phyloP scores from a whole-genome alignment of 306 rosid genomes.

The Inga laurina region DNA sequence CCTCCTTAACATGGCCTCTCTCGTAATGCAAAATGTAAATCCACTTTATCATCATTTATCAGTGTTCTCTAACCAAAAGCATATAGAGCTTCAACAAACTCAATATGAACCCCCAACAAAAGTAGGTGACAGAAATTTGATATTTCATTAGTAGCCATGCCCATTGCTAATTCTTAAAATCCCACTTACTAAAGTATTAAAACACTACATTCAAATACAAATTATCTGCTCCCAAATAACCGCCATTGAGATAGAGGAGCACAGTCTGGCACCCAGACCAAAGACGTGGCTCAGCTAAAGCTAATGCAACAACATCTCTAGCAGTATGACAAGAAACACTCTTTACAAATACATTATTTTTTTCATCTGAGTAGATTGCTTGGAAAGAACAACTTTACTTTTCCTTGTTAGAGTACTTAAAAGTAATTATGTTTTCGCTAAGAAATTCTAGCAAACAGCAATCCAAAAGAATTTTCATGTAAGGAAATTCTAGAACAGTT shows the following conservation, averaged over 20 bases:
- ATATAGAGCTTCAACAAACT: not conserved
- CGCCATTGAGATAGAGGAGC: not conserved
- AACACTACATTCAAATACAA: not conserved
- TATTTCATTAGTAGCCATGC: not conserved
- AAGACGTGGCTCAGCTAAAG: not conserved
- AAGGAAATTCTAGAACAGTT: not conserved
- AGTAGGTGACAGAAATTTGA: not conserved
- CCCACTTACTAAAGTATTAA: not conserved
- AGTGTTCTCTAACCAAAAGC: not conserved
- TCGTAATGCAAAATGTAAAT: not conserved
- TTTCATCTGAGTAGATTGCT: not conserved
- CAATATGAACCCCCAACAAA: not conserved
- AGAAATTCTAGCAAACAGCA: not conserved
- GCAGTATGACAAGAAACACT: not conserved
- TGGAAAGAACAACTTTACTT: not conserved
- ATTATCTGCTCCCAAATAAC: slow-evolving; percentile 6
- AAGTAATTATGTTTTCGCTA: not conserved
- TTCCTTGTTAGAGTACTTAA: not conserved
- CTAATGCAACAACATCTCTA: not conserved
- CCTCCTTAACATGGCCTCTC: not conserved
- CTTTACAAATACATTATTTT: not conserved
- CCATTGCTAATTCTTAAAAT: not conserved
- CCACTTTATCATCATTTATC: not conserved
- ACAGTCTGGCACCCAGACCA: not conserved
- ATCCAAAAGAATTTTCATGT: not conserved